A percentile compares a stretch with the other conserved stretches of the same genome.
phyloP scores from a whole-genome alignment of 352 stramenopile genomes.

The Phytophthora brassicae region DNA sequence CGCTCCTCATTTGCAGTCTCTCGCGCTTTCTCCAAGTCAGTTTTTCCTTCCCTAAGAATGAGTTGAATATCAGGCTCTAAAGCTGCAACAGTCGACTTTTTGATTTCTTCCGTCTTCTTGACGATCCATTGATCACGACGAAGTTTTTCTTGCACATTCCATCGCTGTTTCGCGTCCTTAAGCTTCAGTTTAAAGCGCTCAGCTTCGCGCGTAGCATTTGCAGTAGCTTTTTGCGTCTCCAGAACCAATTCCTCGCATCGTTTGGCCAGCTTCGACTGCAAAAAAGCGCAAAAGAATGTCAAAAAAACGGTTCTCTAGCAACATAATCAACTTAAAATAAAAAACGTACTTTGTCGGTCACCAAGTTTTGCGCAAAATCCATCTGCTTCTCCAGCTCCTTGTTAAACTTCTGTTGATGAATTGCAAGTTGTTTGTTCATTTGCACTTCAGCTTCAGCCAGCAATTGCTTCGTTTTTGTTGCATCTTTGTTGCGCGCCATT shows the following conservation, averaged over 20 bases:
- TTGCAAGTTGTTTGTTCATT: conserved; percentile 49
- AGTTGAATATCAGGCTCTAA: conserved; percentile 81
- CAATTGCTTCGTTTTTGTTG: conserved; percentile 61
- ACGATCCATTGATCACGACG: conserved; percentile 78
- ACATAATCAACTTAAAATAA: background rate
- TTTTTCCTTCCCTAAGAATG: conserved; percentile 77
- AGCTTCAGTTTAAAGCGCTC: conserved; percentile 76
- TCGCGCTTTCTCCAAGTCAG: conserved; percentile 59
- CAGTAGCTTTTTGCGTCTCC: conserved; percentile 64
- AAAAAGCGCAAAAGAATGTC: background rate
- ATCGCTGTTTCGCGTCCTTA: conserved; percentile 78
- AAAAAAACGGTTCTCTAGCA: background rate
- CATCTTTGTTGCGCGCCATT: conserved; percentile 74
- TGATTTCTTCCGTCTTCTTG: conserved; percentile 87
- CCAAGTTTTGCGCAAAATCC: conserved; percentile 77
- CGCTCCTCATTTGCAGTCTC: conserved; percentile 62
- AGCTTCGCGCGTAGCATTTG: conserved; percentile 38
- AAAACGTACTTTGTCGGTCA: conserved; percentile 64
- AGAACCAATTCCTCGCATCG: conserved; percentile 74
- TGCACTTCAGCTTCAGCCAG: conserved; percentile 51
- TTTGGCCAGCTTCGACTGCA: conserved; percentile 58
- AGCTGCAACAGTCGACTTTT: conserved; percentile 78
- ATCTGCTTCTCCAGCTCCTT: conserved; percentile 82
- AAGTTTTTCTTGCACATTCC: conserved; percentile 65
- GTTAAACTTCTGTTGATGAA: conserved; percentile 61